Evolutionary conservation across 1,284 basidiomycete genomes (phyloP).

Genomic region (Papiliotrema fonsecae): DNA sequence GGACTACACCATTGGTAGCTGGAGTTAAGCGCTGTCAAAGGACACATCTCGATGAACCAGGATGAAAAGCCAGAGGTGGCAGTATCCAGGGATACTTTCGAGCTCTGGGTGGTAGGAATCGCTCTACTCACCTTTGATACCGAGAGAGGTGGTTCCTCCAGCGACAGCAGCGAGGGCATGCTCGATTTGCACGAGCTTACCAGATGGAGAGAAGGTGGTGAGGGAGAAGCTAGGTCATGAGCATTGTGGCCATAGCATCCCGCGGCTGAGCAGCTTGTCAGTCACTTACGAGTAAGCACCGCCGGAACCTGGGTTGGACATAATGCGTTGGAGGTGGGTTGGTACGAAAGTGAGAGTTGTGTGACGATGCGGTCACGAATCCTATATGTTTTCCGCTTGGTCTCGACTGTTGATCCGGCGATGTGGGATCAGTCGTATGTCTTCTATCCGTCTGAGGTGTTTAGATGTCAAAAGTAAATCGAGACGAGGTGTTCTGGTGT

Average conservation of each 20-base stretch:
- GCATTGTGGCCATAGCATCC: background rate
- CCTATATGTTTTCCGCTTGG: background rate
- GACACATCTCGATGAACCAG: background rate
- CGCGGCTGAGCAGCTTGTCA: too few relatives aligned
- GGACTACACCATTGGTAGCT: constrained; percentile 98
- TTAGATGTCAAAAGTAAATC: background rate
- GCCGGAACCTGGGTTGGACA: background rate
- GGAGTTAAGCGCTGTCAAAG: background rate
- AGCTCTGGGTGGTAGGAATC: background rate
- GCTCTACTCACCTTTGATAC: constrained; percentile 79
- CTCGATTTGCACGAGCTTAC: constrained; percentile 98
- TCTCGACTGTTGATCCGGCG: too few relatives aligned
- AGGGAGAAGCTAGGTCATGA: constrained; percentile 75
- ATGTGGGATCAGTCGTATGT: too few relatives aligned
- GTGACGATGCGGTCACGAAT: background rate
- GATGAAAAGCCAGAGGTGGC: background rate
- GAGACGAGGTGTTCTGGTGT: constrained; percentile 23
- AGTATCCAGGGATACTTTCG: too few relatives aligned
- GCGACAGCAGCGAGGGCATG: constrained; percentile 96
- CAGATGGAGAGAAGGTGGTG: constrained; percentile 97
- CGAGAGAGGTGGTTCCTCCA: constrained; percentile 93
- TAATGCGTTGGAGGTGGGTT: background rate
- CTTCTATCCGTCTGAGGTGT: background rate
- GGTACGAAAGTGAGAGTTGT: background rate
- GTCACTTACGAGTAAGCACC: constrained; percentile 1